Conservation (phyloP, 1,284 basidiomycete genomes). For the Psilocybe mexicana region DNA sequence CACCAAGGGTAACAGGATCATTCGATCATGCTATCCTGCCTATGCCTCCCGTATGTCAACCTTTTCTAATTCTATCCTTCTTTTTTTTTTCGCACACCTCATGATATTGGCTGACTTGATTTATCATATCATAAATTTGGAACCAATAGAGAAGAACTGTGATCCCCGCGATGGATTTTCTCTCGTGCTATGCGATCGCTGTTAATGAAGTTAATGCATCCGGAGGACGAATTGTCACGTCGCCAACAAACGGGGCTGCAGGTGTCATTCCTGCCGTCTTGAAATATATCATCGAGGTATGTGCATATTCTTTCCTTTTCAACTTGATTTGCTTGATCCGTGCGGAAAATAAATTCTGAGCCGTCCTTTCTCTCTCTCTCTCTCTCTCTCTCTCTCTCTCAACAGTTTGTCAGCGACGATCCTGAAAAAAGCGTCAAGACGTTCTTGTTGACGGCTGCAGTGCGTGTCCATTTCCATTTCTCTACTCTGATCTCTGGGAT, state of each 20-base stretch:
- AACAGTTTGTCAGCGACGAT: constrained; percentile 84
- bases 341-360: background rate
- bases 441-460: constrained; percentile 55
- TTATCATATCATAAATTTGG: background rate
- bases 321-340: background rate
- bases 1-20: constrained; percentile 67
- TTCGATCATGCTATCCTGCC: constrained; percentile 85
- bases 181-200: constrained; percentile 91
- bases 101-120: background rate
- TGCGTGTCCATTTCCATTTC: constrained; percentile 34
- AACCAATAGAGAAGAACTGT: constrained; percentile 67
- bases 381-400: background rate
- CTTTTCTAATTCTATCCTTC: constrained; percentile 3
- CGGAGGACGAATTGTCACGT: constrained; percentile 92
- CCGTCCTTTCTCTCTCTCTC: background rate
- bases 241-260: constrained; percentile 86
- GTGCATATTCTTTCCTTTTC: constrained; percentile 7
- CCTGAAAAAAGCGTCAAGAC: constrained; percentile 85
- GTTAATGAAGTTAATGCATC: constrained; percentile 91
- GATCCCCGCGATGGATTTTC: constrained; percentile 93
- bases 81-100: constrained; percentile 3
- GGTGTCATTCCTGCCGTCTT: constrained; percentile 92
- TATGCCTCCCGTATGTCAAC: constrained; percentile 68
- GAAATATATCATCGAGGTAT: constrained; percentile 84
- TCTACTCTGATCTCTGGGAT: background rate